Evolutionary conservation across 2,329 filamentous ascomycete genomes (phyloP).

Genomic region (Stachybotrys echinatus): DNA sequence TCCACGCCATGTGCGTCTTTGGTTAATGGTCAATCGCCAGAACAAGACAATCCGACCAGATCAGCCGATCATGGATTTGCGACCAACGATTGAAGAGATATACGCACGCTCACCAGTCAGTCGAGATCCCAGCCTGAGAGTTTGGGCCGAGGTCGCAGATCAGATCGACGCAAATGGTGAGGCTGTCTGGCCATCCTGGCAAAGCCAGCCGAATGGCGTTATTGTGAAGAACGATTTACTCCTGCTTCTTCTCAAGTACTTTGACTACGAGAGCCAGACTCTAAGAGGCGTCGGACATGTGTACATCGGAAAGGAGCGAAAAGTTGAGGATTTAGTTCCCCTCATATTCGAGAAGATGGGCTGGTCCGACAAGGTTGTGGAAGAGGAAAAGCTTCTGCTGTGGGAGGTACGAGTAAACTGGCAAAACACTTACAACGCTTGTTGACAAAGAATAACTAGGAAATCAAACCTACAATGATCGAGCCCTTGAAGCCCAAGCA

Average conservation of each 20-base stretch:
- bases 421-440: constrained; percentile 98
- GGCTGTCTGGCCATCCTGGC: constrained; percentile 64
- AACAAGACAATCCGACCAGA: constrained; percentile 95
- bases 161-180: constrained; percentile 63
- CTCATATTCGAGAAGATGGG: constrained; percentile 77
- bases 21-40: constrained; percentile 98
- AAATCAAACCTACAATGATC: constrained; percentile 98
- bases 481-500: constrained; percentile 89
- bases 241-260: constrained; percentile 88
- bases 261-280: constrained; percentile 71
- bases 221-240: constrained; percentile 60
- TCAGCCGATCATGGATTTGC: constrained; percentile 71
- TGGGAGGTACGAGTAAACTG: constrained; percentile 61
- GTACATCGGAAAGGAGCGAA: constrained; percentile 83
- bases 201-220: constrained; percentile 50
- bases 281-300: constrained; percentile 75
- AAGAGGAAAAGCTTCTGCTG: constrained; percentile 58
- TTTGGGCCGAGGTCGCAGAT: constrained; percentile 81
- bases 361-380: constrained; percentile 71
- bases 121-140: constrained; percentile 67
- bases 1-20: constrained; percentile 69
- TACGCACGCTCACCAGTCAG: constrained; percentile 47
- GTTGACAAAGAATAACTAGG: constrained; percentile 42
- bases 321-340: constrained; percentile 76
- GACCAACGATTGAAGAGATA: constrained; percentile 71